Conservation (phyloP, 345 rosid genomes). For the Gossypium raimondii region DNA sequence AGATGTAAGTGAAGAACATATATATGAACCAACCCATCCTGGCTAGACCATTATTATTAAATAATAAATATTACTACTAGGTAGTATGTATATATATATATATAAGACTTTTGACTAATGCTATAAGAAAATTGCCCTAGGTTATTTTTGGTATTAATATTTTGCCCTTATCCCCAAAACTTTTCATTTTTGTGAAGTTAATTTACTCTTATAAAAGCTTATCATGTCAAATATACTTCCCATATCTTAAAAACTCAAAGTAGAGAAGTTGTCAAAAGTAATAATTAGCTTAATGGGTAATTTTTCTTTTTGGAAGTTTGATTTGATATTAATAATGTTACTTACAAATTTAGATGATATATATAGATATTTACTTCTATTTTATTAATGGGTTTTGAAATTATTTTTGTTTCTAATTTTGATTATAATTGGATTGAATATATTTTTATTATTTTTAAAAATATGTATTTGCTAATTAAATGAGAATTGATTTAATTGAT, state of each 20-base stretch:
- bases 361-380: background rate
- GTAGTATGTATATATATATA: background rate
- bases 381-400: no score
- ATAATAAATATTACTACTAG: constrained; percentile 1
- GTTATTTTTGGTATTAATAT: constrained; percentile 2
- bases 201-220: background rate
- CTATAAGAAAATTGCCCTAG: constrained; percentile 8
- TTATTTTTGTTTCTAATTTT: no score
- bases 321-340: no score
- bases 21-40: constrained; percentile 4
- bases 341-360: no score
- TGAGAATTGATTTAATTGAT: no score
- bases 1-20: background rate
- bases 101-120: background rate
- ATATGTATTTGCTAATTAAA: no score
- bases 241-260: background rate
- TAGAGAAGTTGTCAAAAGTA: background rate
- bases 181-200: background rate
- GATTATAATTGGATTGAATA: no score
- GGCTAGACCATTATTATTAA: constrained; percentile 15
- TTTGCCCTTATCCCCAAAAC: constrained; percentile 10
- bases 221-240: background rate
- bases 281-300: no score
- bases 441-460: no score
- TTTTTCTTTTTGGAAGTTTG: no score